These are phyloP conservation scores for Sporothrix pseudoabietina DNA, from an alignment of 2,329 filamentous ascomycete species.

Conservation along the genomic window DNA sequence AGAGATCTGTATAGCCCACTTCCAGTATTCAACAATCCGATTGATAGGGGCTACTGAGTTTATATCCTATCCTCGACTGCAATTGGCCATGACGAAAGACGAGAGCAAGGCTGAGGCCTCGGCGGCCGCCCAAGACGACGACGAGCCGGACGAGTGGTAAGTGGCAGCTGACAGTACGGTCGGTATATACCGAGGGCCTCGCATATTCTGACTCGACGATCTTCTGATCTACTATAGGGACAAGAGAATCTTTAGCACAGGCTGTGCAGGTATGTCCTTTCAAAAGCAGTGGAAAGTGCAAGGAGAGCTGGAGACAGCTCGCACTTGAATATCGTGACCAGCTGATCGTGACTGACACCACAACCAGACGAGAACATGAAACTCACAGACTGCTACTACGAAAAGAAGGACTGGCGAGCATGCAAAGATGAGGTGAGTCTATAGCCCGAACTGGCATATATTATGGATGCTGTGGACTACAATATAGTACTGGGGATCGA, in stretches of 20 bases:
- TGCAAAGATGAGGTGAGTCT: slow-evolving; percentile 77
- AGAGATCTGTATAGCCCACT: neutral
- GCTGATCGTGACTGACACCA: neutral
- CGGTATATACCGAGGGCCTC: neutral
- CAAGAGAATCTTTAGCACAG: slow-evolving; percentile 95
- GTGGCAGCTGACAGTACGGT: slow-evolving; percentile 35
- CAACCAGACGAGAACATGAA: slow-evolving; percentile 77
- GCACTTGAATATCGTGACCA: neutral
- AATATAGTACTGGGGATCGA: too few species aligned
- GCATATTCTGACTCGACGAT: neutral
- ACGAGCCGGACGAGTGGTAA: slow-evolving; percentile 96
- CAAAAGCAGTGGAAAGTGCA: too few species aligned
- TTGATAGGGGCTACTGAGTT: neutral
- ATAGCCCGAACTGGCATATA: neutral
- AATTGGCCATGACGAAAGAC: slow-evolving; percentile 57
- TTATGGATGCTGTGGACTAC: neutral
- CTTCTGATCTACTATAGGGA: slow-evolving; percentile 63
- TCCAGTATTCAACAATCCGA: neutral
- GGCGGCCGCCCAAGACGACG: slow-evolving; percentile 50
- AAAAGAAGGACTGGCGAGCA: slow-evolving; percentile 91
- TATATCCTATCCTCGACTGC: too few species aligned
- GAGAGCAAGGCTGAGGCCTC: slow-evolving; percentile 47
- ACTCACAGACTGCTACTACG: slow-evolving; percentile 93
- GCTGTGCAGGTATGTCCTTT: slow-evolving; percentile 73
- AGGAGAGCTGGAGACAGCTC: neutral